Evolutionary conservation across 2,329 filamentous ascomycete genomes (phyloP).

Genomic region (Metarhizium humberi): DNA sequence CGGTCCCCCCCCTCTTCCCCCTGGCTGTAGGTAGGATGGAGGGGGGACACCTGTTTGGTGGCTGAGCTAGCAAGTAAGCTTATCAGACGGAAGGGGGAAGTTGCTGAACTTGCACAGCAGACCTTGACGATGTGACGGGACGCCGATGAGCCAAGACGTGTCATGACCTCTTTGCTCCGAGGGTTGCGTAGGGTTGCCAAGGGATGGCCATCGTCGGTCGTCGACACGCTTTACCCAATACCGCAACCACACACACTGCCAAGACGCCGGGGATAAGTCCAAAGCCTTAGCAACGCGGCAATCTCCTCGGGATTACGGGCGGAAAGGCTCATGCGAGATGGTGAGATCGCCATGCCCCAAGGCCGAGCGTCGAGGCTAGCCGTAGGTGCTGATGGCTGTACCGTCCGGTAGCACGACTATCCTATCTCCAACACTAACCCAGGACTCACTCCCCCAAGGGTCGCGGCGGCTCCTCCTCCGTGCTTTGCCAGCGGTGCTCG

Average conservation of each 20-base stretch:
- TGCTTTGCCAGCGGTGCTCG: background rate
- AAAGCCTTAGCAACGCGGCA: background rate
- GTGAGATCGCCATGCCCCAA: background rate
- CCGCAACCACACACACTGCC: background rate
- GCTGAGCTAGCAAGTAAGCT: conserved; percentile 5
- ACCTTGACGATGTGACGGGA: background rate
- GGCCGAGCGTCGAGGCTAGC: too few relatives aligned
- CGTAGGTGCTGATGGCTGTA: background rate
- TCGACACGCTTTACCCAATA: background rate
- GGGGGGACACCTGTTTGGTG: background rate
- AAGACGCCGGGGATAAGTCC: background rate
- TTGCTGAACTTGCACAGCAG: background rate
- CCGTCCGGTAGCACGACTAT: too few relatives aligned
- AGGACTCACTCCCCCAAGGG: too few relatives aligned
- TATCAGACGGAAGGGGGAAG: conserved; percentile 1
- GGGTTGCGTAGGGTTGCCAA: background rate
- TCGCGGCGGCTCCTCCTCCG: too few relatives aligned
- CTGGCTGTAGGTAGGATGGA: background rate
- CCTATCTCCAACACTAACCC: too few relatives aligned
- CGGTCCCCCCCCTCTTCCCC: too few relatives aligned
- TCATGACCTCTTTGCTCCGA: conserved; percentile 6
- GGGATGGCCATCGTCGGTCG: background rate
- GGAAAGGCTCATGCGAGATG: background rate
- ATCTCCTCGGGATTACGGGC: background rate
- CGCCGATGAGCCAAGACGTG: background rate